Percentiles rank a stretch among this genome's conserved stretches.
These are phyloP conservation scores for Hypoxylon sp. DNA, from an alignment of 2,329 filamentous ascomycete species.

Conservation along the genomic window DNA sequence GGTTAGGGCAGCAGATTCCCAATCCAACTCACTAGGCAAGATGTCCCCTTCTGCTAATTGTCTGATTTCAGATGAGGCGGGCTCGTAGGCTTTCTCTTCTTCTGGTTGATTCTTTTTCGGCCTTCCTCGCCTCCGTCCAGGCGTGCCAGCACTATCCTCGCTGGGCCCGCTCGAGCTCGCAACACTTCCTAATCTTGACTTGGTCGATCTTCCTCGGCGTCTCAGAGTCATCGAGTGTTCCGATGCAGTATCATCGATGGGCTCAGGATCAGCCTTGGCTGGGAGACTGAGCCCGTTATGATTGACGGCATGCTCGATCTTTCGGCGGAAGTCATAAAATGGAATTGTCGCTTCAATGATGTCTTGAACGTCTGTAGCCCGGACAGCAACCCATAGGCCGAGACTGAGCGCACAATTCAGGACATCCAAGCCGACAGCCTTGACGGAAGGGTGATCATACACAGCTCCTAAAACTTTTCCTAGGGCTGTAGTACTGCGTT, in stretches of 20 bases:
- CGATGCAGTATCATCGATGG: conserved; percentile 30
- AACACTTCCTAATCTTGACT: conserved; percentile 45
- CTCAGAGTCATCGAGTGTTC: conserved; percentile 46
- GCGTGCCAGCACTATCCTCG: conserved; percentile 33
- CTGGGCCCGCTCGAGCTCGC: conserved; percentile 45
- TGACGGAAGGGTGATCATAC: conserved; percentile 70
- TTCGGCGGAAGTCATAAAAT: conserved; percentile 44
- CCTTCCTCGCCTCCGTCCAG: conserved; percentile 42
- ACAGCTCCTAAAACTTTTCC: conserved; percentile 65
- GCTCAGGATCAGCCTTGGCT: conserved; percentile 37
- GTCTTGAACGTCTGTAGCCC: conserved; percentile 64
- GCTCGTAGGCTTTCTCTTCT: conserved; percentile 57
- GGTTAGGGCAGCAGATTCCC: conserved; percentile 63
- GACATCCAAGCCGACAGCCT: conserved; percentile 71
- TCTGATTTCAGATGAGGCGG: conserved; percentile 54
- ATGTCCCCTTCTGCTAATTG: conserved; percentile 59
- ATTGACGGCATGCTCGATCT: conserved; percentile 2
- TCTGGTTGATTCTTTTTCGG: conserved; percentile 47
- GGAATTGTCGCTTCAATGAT: conserved; percentile 61
- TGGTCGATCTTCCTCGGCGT: conserved; percentile 41
- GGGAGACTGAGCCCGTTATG: conserved; percentile 33
- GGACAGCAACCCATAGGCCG: conserved; percentile 70
- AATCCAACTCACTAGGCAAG: conserved; percentile 60
- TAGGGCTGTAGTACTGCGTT: conserved; percentile 62
- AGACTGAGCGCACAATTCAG: conserved; percentile 68